A percentile compares a stretch with the other conserved stretches of the same genome.
Evolutionary conservation across 345 rosid genomes (phyloP).

Genomic region (Aurinia saxatilis): DNA sequence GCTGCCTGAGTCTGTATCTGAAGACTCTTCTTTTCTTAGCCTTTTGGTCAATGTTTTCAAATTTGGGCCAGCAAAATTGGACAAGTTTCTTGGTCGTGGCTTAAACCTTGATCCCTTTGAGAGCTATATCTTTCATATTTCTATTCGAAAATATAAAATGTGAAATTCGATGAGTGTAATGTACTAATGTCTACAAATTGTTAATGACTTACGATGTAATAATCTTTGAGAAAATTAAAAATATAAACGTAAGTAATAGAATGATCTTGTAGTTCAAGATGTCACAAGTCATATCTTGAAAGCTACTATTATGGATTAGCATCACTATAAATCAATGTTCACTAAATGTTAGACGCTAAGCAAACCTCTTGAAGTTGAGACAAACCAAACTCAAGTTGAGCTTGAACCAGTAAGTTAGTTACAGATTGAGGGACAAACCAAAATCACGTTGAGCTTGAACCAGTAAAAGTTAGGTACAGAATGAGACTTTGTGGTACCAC

Average conservation of each 20-base stretch:
- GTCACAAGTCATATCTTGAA: no score
- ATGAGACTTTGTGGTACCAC: background rate
- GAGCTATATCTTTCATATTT: background rate
- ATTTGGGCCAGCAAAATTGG: constrained; percentile 4
- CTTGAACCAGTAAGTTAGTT: background rate
- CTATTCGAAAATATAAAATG: background rate
- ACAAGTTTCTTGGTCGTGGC: background rate
- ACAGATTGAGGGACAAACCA: background rate
- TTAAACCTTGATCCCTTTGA: background rate
- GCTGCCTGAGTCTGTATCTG: constrained; percentile 28
- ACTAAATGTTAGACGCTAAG: background rate
- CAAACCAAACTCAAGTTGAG: background rate
- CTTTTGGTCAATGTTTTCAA: constrained; percentile 17
- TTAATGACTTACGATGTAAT: no score
- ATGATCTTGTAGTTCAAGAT: no score
- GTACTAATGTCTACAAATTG: no score
- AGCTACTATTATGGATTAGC: background rate
- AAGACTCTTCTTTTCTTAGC: constrained; percentile 18
- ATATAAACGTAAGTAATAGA: no score
- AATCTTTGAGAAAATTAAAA: no score
- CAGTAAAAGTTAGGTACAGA: background rate
- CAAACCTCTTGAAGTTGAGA: background rate
- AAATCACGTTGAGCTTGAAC: background rate
- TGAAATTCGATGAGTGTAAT: background rate
- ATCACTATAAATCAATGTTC: background rate